These are phyloP conservation scores for Harrya chromipes DNA, from an alignment of 768 basidiomycete species.

Conservation along the genomic window DNA sequence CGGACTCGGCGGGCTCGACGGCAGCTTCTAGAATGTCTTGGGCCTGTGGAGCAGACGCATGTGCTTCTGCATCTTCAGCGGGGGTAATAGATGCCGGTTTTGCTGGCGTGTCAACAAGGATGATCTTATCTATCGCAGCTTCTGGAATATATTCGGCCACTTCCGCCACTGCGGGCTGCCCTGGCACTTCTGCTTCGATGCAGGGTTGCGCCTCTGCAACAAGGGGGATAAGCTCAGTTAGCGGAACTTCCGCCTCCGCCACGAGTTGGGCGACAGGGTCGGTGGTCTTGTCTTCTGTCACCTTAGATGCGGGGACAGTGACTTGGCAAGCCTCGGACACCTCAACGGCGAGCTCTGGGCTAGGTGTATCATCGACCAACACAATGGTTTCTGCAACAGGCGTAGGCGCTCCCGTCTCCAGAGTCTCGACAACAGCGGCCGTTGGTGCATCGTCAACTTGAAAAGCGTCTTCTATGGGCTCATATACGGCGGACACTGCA, in stretches of 20 bases:
- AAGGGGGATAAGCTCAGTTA: background rate
- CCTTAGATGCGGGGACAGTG: background rate
- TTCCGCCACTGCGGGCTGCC: constrained; percentile 1
- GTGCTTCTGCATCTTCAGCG: background rate
- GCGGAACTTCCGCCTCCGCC: background rate
- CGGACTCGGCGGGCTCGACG: background rate
- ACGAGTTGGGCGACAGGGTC: background rate
- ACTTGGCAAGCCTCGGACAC: background rate
- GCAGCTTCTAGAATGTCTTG: constrained; percentile 1
- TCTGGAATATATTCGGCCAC: background rate
- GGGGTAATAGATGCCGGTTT: background rate
- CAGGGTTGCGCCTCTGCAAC: background rate
- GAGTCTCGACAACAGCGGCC: background rate
- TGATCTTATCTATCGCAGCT: constrained; percentile 1
- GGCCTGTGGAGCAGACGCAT: background rate
- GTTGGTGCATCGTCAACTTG: background rate
- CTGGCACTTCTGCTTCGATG: constrained; percentile 1
- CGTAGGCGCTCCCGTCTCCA: background rate
- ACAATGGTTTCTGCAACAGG: background rate
- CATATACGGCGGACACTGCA: background rate
- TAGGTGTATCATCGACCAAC: constrained; percentile 7
- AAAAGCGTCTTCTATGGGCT: background rate
- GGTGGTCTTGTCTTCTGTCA: background rate
- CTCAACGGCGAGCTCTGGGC: background rate
- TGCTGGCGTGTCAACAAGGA: background rate